Evolutionary conservation across 2,329 filamentous ascomycete species (phyloP).

Genomic region (Stylonectria norvegica): DNA sequence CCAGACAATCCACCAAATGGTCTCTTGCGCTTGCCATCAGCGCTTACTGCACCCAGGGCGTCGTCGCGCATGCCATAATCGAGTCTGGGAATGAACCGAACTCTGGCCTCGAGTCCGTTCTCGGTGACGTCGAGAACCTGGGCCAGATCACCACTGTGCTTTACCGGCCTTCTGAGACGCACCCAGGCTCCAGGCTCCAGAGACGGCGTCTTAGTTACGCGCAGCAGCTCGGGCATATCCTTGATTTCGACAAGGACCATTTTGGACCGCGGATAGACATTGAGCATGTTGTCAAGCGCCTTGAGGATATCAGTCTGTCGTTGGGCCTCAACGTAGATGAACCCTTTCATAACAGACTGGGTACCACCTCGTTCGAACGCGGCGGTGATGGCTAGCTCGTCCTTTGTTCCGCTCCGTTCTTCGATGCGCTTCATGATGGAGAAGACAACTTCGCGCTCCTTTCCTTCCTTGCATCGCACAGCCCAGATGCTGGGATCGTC

Average conservation of each 20-base stretch:
- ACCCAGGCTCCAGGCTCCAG: conserved; percentile 90
- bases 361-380: conserved; percentile 85
- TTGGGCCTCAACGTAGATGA: conserved; percentile 90
- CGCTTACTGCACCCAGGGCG: conserved; percentile 38
- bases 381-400: conserved; percentile 79
- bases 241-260: conserved; percentile 90
- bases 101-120: conserved; percentile 83
- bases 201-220: conserved; percentile 80
- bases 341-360: conserved; percentile 81
- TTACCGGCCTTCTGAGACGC: conserved; percentile 72
- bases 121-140: conserved; percentile 90
- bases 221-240: conserved; percentile 94
- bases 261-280: conserved; percentile 85
- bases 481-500: conserved; percentile 97
- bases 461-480: conserved; percentile 88
- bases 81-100: conserved; percentile 83
- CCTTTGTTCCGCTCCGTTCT: conserved; percentile 72
- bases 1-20: conserved; percentile 52
- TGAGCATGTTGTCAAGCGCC: conserved; percentile 78
- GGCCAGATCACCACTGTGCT: conserved; percentile 85
- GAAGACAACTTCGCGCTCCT: conserved; percentile 88
- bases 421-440: conserved; percentile 85
- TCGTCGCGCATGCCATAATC: conserved; percentile 92
- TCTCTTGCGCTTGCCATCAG: conserved; percentile 78
- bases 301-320: conserved; percentile 81